Conservation (phyloP, 2,329 filamentous ascomycete genomes). For the Microdochium paspali region DNA sequence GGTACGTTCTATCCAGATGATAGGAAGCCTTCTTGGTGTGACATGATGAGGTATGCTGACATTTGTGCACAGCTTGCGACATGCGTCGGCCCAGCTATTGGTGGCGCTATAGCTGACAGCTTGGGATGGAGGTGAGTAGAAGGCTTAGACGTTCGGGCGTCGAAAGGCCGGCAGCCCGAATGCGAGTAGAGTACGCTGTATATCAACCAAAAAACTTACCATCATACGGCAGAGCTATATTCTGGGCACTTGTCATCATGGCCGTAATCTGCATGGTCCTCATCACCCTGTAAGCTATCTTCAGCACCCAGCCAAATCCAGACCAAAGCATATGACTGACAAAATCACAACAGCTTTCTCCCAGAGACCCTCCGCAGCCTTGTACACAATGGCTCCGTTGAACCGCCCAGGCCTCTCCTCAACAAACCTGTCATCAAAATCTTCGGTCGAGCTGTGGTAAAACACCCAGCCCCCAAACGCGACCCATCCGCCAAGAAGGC, state of each 20-base stretch:
- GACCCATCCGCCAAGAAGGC: slow-evolving; percentile 6
- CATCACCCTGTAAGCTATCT: slow-evolving; percentile 13
- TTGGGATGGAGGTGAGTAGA: slow-evolving; percentile 36
- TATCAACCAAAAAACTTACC: too few relatives aligned
- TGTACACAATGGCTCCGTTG: slow-evolving; percentile 16
- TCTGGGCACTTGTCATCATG: slow-evolving; percentile 43
- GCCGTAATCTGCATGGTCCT: slow-evolving; percentile 24
- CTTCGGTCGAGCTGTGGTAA: slow-evolving; percentile 4
- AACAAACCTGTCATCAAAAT: background rate
- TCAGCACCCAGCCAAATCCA: background rate
- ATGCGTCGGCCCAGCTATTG: slow-evolving; percentile 38
- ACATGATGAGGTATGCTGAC: background rate
- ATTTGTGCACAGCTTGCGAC: background rate
- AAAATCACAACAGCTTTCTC: slow-evolving; percentile 5
- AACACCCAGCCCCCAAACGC: slow-evolving; percentile 8
- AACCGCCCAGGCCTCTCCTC: background rate
- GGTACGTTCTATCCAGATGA: slow-evolving; percentile 29
- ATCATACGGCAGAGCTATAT: slow-evolving; percentile 19
- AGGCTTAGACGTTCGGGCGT: too few relatives aligned
- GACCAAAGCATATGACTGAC: too few relatives aligned
- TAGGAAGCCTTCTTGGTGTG: too few relatives aligned
- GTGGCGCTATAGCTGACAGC: slow-evolving; percentile 33
- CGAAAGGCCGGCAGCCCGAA: too few relatives aligned
- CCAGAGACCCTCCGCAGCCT: slow-evolving; percentile 20
- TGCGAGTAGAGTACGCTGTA: too few relatives aligned